phyloP scores from a whole-genome alignment of 129 eudicot genomes.

The Flaveria brownii region DNA sequence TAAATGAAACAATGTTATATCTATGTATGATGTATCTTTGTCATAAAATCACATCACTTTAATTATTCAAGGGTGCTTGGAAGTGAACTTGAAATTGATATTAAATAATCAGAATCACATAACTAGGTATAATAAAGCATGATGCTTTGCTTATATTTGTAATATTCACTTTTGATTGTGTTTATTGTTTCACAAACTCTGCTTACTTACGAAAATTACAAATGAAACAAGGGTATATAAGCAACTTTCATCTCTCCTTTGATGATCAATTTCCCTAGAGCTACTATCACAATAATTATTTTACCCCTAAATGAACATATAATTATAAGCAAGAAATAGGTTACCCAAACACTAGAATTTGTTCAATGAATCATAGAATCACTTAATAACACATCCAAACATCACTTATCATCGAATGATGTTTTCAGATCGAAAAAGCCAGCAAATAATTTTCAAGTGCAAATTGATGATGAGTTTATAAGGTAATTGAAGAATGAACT shows the following conservation, averaged over 20 bases:
- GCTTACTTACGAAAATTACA: background rate
- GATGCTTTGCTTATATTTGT: background rate
- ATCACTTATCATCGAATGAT: no score
- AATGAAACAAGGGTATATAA: background rate
- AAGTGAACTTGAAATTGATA: slow-evolving; percentile 9
- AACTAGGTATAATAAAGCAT: background rate
- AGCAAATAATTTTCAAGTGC: no score
- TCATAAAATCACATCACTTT: background rate
- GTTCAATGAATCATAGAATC: no score
- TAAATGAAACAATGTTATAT: background rate
- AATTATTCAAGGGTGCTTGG: background rate
- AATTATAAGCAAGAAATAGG: no score
- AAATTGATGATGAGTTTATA: no score
- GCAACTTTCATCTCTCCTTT: slow-evolving; percentile 3
- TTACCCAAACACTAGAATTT: no score
- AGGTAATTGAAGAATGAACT: no score
- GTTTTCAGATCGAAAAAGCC: no score
- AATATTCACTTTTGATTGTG: background rate
- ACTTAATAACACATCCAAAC: no score
- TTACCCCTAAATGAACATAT: no score
- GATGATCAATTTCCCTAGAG: no score
- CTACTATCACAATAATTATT: no score
- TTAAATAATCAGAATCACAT: background rate
- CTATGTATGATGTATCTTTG: background rate
- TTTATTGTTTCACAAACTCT: background rate